Conservation (phyloP, 371 early-diverging fungal genomes). For the Funneliformis caledonium region DNA sequence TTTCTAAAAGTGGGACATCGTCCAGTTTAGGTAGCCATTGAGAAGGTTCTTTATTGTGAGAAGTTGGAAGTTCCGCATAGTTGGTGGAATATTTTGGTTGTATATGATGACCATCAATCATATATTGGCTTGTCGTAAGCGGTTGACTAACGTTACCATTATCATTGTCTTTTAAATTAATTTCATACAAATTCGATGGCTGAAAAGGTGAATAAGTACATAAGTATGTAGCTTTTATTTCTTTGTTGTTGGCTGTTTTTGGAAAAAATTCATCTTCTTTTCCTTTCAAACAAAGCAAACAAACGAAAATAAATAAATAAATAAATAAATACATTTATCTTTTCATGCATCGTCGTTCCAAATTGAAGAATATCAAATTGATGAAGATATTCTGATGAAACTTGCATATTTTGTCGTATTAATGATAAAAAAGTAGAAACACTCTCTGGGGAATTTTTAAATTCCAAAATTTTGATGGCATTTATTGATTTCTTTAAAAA, state of each 20-base stretch:
- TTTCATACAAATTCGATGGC: background rate
- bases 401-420: no score
- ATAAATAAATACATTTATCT: background rate
- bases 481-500: no score
- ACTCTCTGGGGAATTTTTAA: no score
- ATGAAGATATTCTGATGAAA: no score
- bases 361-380: background rate
- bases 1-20: background rate
- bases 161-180: background rate
- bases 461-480: no score
- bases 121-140: background rate
- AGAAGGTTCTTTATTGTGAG: background rate
- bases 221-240: background rate
- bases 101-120: background rate
- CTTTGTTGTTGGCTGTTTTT: background rate
- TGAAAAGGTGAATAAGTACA: background rate
- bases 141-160: background rate
- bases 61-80: background rate
- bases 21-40: background rate
- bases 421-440: no score
- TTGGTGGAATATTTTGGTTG: background rate
- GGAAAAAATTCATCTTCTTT: background rate
- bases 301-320: background rate
- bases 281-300: no score
- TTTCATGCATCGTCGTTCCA: background rate